These are phyloP conservation scores for Tulasnella sp. DNA, from an alignment of 768 basidiomycete species.

Conservation along the genomic window DNA sequence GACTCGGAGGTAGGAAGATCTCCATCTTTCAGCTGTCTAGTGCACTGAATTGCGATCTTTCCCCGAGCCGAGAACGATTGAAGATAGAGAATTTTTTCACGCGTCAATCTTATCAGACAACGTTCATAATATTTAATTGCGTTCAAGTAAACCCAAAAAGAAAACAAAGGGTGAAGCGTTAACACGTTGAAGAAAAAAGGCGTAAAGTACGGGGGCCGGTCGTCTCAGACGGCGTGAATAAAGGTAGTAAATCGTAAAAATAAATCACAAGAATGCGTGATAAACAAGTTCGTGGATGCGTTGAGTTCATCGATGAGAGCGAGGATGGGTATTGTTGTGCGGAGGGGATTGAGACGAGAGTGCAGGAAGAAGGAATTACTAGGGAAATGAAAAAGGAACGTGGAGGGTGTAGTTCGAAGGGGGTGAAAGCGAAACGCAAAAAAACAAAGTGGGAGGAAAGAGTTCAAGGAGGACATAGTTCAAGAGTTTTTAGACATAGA, in stretches of 20 bases:
- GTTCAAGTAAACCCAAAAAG: background rate
- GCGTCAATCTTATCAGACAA: background rate
- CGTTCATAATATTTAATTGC: background rate
- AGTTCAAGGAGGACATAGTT: background rate
- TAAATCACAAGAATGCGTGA: background rate
- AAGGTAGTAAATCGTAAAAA: background rate
- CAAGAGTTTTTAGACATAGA: background rate
- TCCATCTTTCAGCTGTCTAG: background rate
- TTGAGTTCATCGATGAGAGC: background rate
- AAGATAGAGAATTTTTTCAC: background rate
- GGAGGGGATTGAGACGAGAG: background rate
- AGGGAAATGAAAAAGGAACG: constrained; percentile 4
- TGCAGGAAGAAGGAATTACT: background rate
- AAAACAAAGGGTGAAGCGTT: background rate
- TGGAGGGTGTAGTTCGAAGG: background rate
- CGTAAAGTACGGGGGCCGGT: background rate
- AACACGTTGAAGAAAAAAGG: background rate
- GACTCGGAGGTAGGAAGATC: background rate
- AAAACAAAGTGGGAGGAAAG: background rate
- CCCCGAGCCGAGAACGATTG: background rate
- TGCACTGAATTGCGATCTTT: background rate
- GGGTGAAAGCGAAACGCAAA: background rate
- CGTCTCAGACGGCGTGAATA: background rate
- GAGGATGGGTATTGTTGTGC: background rate
- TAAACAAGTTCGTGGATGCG: background rate